phyloP scores from a whole-genome alignment of 1,284 basidiomycete genomes.

The Salmacisia buchloeana region DNA sequence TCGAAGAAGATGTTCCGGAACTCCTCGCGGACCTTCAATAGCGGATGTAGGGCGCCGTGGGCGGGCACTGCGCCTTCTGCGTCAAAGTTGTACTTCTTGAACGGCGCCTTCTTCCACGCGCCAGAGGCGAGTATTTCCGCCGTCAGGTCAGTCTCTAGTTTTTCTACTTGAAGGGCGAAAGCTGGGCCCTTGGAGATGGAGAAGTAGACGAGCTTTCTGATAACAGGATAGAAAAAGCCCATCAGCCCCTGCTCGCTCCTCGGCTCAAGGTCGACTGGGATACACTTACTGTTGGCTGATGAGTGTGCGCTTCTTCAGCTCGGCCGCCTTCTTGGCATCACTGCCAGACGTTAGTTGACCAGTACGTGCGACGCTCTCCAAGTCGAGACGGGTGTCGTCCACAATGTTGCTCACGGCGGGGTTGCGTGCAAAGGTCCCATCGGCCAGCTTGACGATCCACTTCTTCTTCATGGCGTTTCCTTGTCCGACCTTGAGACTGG shows the following conservation, averaged over 20 bases:
- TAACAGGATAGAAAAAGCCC: neutral
- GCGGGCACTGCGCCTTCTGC: slow-evolving; percentile 83
- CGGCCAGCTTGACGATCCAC: slow-evolving; percentile 89
- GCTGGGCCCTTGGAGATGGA: slow-evolving; percentile 75
- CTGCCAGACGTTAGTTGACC: slow-evolving; percentile 37
- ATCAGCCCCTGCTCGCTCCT: neutral
- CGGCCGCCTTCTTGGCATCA: slow-evolving; percentile 43
- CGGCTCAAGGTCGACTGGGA: neutral
- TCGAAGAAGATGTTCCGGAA: slow-evolving; percentile 97
- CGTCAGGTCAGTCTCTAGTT: slow-evolving; percentile 95
- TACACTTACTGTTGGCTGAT: slow-evolving; percentile 38
- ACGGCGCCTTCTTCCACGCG: slow-evolving; percentile 52
- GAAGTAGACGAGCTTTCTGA: slow-evolving; percentile 92
- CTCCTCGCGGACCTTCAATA: slow-evolving; percentile 96
- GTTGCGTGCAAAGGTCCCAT: slow-evolving; percentile 76
- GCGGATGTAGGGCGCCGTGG: slow-evolving; percentile 87
- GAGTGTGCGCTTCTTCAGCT: slow-evolving; percentile 84
- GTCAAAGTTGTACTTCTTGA: slow-evolving; percentile 99
- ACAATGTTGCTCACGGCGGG: slow-evolving; percentile 22
- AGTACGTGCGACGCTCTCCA: slow-evolving; percentile 68
- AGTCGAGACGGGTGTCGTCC: slow-evolving; percentile 59
- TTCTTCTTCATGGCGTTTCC: slow-evolving; percentile 93
- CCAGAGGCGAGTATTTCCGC: slow-evolving; percentile 81
- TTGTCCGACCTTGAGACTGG: slow-evolving; percentile 62
- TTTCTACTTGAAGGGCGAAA: slow-evolving; percentile 88